phyloP scores from a whole-genome alignment of 352 stramenopile genomes.

The Phytophthora meadii region DNA sequence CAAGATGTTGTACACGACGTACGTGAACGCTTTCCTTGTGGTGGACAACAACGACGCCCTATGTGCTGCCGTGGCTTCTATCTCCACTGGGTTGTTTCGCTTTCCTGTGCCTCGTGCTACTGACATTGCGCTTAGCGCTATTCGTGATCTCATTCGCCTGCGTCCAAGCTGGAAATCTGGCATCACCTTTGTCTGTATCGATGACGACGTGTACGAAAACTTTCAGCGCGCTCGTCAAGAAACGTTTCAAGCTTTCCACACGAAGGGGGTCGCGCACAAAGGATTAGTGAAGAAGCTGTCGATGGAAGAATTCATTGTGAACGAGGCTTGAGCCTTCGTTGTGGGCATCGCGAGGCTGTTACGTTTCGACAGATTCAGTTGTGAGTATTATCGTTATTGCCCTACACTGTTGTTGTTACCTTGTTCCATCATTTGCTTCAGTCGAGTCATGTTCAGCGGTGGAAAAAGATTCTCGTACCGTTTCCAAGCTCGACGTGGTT shows the following conservation, averaged over 20 bases:
- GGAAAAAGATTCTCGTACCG: constrained; percentile 54
- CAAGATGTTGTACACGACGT: constrained; percentile 57
- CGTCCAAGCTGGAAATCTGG: constrained; percentile 42
- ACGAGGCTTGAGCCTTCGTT: constrained; percentile 1
- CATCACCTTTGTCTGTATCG: constrained; percentile 64
- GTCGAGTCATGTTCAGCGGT: constrained; percentile 43
- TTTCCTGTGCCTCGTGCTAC: constrained; percentile 51
- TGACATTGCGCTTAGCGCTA: constrained; percentile 42
- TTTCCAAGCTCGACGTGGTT: constrained; percentile 43
- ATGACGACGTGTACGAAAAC: constrained; percentile 39
- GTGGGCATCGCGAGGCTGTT: no score
- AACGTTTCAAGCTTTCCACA: constrained; percentile 24
- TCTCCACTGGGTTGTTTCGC: constrained; percentile 52
- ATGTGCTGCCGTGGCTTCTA: constrained; percentile 59
- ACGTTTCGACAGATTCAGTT: no score
- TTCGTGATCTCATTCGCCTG: constrained; percentile 54
- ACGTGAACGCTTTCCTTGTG: constrained; percentile 48
- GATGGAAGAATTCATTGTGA: constrained; percentile 1
- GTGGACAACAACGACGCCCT: constrained; percentile 41
- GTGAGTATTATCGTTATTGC: no score
- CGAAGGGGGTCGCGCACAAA: constrained; percentile 13
- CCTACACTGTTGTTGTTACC: constrained; percentile 19
- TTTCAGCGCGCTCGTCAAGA: constrained; percentile 39
- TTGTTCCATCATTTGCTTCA: constrained; percentile 46
- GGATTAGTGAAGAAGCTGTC: constrained; percentile 18